Evolutionary conservation across 495 filamentous ascomycete genomes (phyloP).

Genomic region (Recurvomyces mirabilis): DNA sequence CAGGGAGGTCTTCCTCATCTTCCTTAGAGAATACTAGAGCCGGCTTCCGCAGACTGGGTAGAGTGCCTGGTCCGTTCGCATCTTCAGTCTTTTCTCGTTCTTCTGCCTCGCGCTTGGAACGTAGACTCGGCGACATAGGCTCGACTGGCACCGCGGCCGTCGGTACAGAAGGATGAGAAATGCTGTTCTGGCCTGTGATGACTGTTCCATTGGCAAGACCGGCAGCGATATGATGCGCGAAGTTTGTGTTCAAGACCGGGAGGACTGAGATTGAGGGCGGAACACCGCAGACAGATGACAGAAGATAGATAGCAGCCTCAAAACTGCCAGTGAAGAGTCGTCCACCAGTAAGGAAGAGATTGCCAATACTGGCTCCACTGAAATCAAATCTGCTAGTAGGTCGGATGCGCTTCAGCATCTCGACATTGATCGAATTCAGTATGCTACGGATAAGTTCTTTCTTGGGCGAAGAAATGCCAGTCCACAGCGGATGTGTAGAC

Average conservation of each 20-base stretch:
- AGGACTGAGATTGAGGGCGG: constrained; percentile 65
- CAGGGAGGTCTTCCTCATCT: constrained; percentile 57
- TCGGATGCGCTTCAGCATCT: constrained; percentile 77
- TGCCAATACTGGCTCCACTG: constrained; percentile 77
- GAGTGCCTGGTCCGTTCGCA: constrained; percentile 74
- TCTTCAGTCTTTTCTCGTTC: constrained; percentile 53
- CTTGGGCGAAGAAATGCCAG: constrained; percentile 65
- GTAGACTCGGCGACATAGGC: constrained; percentile 28
- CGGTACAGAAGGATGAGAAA: constrained; percentile 65
- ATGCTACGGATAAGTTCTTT: constrained; percentile 85
- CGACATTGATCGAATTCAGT: constrained; percentile 75
- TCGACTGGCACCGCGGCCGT: constrained; percentile 35
- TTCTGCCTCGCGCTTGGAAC: constrained; percentile 20
- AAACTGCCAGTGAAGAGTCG: constrained; percentile 33
- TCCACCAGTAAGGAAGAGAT: constrained; percentile 69
- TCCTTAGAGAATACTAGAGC: constrained; percentile 72
- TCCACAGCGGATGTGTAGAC: constrained; percentile 64
- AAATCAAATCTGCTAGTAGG: constrained; percentile 80
- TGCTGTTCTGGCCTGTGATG: constrained; percentile 88
- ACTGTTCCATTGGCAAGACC: constrained; percentile 61
- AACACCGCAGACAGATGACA: constrained; percentile 64
- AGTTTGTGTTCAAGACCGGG: constrained; percentile 86
- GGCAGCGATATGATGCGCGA: constrained; percentile 85
- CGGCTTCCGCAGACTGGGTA: constrained; percentile 65
- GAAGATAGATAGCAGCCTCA: constrained; percentile 34